Evolutionary conservation across 768 basidiomycete species (phyloP).

Genomic region (Tricholoma furcatifolium): DNA sequence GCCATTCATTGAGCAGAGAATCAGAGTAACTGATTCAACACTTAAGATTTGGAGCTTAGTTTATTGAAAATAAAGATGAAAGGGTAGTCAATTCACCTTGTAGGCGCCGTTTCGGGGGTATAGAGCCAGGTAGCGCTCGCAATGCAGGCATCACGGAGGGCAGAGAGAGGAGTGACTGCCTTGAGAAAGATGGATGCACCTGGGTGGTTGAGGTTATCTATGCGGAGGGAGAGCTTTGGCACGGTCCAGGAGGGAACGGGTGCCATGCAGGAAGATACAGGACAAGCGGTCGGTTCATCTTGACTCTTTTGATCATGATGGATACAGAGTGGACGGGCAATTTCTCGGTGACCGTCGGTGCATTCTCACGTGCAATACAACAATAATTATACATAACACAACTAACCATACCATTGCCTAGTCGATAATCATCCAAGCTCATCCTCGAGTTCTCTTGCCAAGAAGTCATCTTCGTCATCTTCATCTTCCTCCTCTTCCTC

Average conservation of each 20-base stretch:
- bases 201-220: constrained; percentile 60
- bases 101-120: constrained; percentile 35
- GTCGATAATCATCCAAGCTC: constrained; percentile 61
- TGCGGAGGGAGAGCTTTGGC: constrained; percentile 52
- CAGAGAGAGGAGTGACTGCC: constrained; percentile 40
- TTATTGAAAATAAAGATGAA: background rate
- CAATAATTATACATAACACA: too few species aligned
- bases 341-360: too few species aligned
- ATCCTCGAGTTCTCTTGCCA: constrained; percentile 78
- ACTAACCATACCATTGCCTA: too few species aligned
- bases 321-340: too few species aligned
- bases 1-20: constrained; percentile 66
- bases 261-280: background rate
- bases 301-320: too few species aligned
- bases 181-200: constrained; percentile 58
- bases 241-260: constrained; percentile 40
- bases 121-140: constrained; percentile 50
- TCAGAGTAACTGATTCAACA: constrained; percentile 52
- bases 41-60: constrained; percentile 29
- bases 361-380: too few species aligned
- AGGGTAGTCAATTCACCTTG: constrained; percentile 27
- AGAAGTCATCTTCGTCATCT: constrained; percentile 72
- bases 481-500: constrained; percentile 49
- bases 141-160: constrained; percentile 43
- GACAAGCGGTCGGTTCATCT: too few species aligned